Base-by-base conservation (phyloP, 140 eudicot species). In the Erigeron philadelphicus region DNA sequence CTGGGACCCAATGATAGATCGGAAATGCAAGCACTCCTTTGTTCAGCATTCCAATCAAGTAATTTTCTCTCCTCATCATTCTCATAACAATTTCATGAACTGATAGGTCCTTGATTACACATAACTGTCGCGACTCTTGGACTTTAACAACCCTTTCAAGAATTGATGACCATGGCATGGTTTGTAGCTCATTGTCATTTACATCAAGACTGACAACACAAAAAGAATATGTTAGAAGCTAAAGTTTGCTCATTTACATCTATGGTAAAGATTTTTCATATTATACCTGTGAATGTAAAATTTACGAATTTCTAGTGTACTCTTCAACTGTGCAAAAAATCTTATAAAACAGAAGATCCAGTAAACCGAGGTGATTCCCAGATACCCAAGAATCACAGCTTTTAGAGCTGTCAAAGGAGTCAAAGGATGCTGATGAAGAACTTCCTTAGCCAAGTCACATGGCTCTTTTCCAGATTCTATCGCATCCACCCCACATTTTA, bases 11-110 rank as follows among this genome's bases (percentile, higher is more conserved):
- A 23, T 3, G n/a, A 67, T 35, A 67, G 47, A 67, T 21, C 16
- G 72, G 72, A 47, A 67, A 67, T 8, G 72, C 72, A 25, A 67
- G 61, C 15, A 67, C 72, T 13, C 72, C 72, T 67, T 67, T 67
- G 61, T 67, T 31, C 48, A 67, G 9, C 72, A 67, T 67, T 50
- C 61, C 72, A 67, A 67, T 67, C 25, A 67, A 50, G 48, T 67
- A 67, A 25, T 67, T 67, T 67, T 67, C 72, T 50, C 31, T 67
- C 61, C 72, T 67, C 72, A 48, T 67, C 61, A 67, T 25, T 50
- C 61, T n/a, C 72, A 67, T 67, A 25, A 67, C 59, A 25, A 67
- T 67, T 7, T 67, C 61, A 67, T 67, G 72, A 50, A 31, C 47
- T 12, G 72, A 67, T 8, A 67, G 72, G n/a, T 67, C 61, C 41